Base-by-base conservation (phyloP, 2,329 filamentous ascomycete genomes). In the Ceratocystis destructans region DNA sequence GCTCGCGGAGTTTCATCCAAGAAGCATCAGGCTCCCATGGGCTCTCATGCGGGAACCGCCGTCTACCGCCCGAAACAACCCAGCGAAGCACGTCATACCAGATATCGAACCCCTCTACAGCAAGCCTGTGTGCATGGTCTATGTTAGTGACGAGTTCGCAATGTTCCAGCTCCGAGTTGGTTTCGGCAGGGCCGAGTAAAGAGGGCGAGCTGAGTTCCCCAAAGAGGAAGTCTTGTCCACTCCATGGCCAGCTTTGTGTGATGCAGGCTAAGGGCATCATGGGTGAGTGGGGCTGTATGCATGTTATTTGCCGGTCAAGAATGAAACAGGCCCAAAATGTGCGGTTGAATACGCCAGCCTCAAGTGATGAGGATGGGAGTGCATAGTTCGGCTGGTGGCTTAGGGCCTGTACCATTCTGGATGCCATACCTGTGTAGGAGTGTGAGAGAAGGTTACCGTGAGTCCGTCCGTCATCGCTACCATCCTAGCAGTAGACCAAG, bases 271-370 rank as follows among this genome's bases (percentile, higher is more conserved):
- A 72, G 3, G 74, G 73, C 0, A 77, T 71, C 71, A 76, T 75
- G 3, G 73, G 74, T 0, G 75, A 74, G 6, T 75, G 75, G 28
- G 76, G 76, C 0, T 74, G 77, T 0, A 76, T 77, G 1, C 76
- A 78, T 46, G 76, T 76, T 46, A 79, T 73, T 63, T 78, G 75
- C 8, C 77, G 75, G 66, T 79, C 77, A 72, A 79, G 75, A 37
- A 79, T 74, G 64, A 78, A 78, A 68, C 77, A 79, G 0, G 74
- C 74, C 78, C 78, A 79, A 55, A 77, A 78, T 0, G 77, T 78
- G 25, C 67, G 67, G 48, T 67, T 67, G 17, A 65, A 62, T 22
- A 67, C 12, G 2, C 41, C 63, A 6, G 63, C 59, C 8, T 65
- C 31, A 22, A 55, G 53, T 1, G 28, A 55, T 22, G 31, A 33